These are phyloP conservation scores for Allium fistulosum DNA, from an alignment of 106 monocot genomes.

Conservation along the genomic window DNA sequence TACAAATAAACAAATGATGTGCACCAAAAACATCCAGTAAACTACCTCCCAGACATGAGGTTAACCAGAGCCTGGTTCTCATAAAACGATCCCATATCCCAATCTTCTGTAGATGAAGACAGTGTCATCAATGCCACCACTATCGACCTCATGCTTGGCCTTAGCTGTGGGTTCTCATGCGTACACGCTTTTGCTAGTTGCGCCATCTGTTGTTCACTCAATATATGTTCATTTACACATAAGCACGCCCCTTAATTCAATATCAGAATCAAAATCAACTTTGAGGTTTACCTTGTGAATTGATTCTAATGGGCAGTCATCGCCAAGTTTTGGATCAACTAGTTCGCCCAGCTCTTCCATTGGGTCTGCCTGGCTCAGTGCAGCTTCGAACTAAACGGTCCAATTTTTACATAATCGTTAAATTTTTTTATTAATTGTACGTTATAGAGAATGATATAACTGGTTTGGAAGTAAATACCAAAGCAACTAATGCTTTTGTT, in stretches of 20 bases:
- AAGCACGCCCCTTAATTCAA: too few relatives aligned
- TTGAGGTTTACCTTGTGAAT: conserved; percentile 38
- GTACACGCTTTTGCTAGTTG: conserved; percentile 78
- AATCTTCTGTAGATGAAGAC: conserved; percentile 54
- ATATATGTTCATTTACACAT: too few relatives aligned
- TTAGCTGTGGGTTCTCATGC: conserved; percentile 47
- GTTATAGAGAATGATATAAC: conserved; percentile 1
- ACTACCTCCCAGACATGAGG: conserved; percentile 67
- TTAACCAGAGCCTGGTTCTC: conserved; percentile 35
- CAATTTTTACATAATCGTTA: neutral
- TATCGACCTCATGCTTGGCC: conserved; percentile 81
- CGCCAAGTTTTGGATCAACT: conserved; percentile 57
- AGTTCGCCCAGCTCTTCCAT: conserved; percentile 39
- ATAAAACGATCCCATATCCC: conserved; percentile 51
- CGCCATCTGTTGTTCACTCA: conserved; percentile 40
- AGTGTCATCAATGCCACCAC: conserved; percentile 85
- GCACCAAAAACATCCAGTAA: neutral
- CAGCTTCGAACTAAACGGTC: conserved; percentile 55
- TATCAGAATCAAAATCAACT: too few relatives aligned
- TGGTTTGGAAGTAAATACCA: conserved; percentile 21
- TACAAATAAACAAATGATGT: neutral
- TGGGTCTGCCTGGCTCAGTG: conserved; percentile 36
- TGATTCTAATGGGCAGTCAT: conserved; percentile 46
- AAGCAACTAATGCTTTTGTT: conserved; percentile 45
- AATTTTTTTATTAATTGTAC: neutral